Conservation (phyloP, 1,284 basidiomycete species). For the Ustilago shanxiensis region DNA sequence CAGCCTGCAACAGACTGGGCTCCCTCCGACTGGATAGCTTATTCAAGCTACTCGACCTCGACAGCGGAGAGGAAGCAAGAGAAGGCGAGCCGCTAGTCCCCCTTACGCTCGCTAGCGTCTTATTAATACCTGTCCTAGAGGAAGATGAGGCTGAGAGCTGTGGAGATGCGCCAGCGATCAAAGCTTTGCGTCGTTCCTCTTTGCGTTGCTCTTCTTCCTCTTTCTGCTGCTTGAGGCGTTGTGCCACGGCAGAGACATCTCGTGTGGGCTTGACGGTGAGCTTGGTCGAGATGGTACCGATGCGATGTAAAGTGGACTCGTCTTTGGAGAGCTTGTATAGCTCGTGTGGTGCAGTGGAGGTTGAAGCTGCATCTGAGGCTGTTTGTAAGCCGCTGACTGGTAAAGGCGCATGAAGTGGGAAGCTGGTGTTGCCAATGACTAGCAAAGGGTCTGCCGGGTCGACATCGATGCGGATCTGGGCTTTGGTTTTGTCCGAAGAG, state of each 20-base stretch:
- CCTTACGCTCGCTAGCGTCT: constrained; percentile 21
- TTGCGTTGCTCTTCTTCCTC: constrained; percentile 52
- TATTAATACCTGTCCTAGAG: constrained; percentile 22
- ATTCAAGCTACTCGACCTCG: constrained; percentile 42
- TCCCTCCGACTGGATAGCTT: constrained; percentile 31
- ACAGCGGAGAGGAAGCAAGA: constrained; percentile 22
- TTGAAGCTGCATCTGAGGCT: constrained; percentile 3
- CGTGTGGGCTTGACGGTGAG: constrained; percentile 39
- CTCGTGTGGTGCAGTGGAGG: constrained; percentile 42
- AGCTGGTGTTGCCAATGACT: constrained; percentile 24
- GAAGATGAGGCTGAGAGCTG: constrained; percentile 23
- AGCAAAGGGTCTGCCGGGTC: constrained; percentile 24
- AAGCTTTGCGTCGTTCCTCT: constrained; percentile 37
- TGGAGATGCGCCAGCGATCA: constrained; percentile 41
- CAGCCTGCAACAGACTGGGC: constrained; percentile 2
- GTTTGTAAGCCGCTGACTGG: constrained; percentile 8
- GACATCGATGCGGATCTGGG: constrained; percentile 35
- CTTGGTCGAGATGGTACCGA: constrained; percentile 43
- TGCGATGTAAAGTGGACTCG: constrained; percentile 33
- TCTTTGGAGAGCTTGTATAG: constrained; percentile 41
- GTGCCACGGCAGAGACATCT: constrained; percentile 42
- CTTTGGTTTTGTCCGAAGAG: background rate
- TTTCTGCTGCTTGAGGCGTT: constrained; percentile 49
- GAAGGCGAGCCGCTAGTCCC: constrained; percentile 1
- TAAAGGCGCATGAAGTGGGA: constrained; percentile 33